phyloP scores from a whole-genome alignment of 169 alveolate genomes.

The Perkinsus marinus region DNA sequence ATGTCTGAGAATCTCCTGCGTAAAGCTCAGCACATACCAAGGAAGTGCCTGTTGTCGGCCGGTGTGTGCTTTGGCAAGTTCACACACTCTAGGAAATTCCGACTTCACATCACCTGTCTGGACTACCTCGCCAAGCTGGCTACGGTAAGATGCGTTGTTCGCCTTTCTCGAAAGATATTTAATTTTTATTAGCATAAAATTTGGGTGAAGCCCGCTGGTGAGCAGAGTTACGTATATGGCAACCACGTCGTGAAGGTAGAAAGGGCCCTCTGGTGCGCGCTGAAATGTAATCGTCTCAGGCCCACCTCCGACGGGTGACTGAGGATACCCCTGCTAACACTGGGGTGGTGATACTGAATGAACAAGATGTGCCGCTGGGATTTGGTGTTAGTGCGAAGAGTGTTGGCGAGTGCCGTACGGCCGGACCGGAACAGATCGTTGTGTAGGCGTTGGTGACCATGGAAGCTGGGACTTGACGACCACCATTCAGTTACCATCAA shows the following conservation, averaged over 20 bases:
- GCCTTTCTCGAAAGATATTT: not conserved
- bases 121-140: constrained; percentile 77
- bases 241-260: constrained; percentile 69
- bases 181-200: constrained; percentile 52
- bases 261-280: not conserved
- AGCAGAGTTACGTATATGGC: constrained; percentile 77
- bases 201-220: constrained; percentile 85
- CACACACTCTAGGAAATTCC: constrained; percentile 73
- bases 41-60: constrained; percentile 46
- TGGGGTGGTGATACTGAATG: constrained; percentile 24
- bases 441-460: constrained; percentile 34
- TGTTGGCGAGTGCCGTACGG: constrained; percentile 65
- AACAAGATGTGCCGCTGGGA: constrained; percentile 48
- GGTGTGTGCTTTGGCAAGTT: constrained; percentile 84
- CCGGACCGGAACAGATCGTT: constrained; percentile 59
- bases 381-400: constrained; percentile 78
- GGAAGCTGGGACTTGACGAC: not conserved
- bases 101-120: constrained; percentile 71
- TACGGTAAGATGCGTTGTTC: not conserved
- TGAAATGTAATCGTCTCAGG: constrained; percentile 5
- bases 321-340: constrained; percentile 28
- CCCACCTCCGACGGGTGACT: constrained; percentile 60
- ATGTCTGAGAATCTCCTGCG: constrained; percentile 52
- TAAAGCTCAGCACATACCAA: constrained; percentile 56
- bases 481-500: constrained; percentile 34